Conservation (phyloP, 257 asterid genomes). For the Nicotiana attenuata region DNA sequence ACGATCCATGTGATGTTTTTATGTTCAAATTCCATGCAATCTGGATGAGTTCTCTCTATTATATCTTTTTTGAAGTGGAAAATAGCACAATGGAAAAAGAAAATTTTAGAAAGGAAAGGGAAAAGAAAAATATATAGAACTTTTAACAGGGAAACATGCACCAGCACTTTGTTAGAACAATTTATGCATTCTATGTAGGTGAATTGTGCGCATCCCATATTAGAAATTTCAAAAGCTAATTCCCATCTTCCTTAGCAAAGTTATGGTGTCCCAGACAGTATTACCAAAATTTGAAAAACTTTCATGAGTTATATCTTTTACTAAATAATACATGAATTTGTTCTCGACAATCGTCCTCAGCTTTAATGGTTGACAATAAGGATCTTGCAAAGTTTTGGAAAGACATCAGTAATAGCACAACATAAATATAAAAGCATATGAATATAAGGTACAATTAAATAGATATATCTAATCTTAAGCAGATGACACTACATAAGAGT, state of each 20-base stretch:
- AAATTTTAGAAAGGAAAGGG: neutral
- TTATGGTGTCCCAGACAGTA: neutral
- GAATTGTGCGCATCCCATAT: neutral
- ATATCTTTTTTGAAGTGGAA: neutral
- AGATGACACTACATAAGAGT: constrained; percentile 14
- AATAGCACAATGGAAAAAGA: neutral
- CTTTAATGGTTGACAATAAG: neutral
- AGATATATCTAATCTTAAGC: neutral
- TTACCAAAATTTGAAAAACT: neutral
- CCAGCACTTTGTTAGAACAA: neutral
- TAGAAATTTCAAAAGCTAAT: neutral
- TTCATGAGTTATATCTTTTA: neutral
- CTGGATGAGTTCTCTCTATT: neutral
- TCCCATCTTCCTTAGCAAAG: neutral
- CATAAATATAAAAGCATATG: neutral
- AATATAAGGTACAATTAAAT: neutral
- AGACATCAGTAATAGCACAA: neutral
- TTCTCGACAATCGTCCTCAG: neutral
- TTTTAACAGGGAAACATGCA: neutral
- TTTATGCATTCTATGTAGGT: neutral
- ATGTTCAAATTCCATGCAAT: neutral
- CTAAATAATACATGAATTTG: neutral
- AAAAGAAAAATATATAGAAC: no score
- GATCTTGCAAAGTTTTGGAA: neutral
- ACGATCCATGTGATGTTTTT: neutral